phyloP scores from a whole-genome alignment of 2,329 filamentous ascomycete genomes.

The Aureobasidium lini region DNA sequence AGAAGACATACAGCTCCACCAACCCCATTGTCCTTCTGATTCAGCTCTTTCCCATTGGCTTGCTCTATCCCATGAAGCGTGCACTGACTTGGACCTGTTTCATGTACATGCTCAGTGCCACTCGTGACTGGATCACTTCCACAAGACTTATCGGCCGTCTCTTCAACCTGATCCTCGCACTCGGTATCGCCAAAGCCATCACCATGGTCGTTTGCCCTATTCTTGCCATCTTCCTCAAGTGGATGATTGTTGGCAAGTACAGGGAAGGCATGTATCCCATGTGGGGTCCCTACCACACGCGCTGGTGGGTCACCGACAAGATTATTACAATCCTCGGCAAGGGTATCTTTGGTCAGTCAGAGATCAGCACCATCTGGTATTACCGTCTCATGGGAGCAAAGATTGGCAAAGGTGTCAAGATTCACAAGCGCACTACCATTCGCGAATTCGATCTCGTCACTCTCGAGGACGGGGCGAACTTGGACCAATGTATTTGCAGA shows the following conservation, averaged over 20 bases:
- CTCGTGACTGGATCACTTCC: slow-evolving; percentile 35
- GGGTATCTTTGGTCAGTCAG: slow-evolving; percentile 38
- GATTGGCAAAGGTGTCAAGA: slow-evolving; percentile 45
- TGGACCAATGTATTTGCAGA: slow-evolving; percentile 43
- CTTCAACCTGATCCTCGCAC: slow-evolving; percentile 41
- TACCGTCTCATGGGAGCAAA: slow-evolving; percentile 47
- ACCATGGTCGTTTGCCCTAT: slow-evolving; percentile 37
- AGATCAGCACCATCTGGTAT: slow-evolving; percentile 38
- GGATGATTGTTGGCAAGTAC: slow-evolving; percentile 48
- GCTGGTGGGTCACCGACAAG: slow-evolving; percentile 54
- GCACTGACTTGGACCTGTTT: slow-evolving; percentile 49
- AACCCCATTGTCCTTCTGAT: slow-evolving; percentile 42
- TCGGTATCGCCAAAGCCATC: slow-evolving; percentile 36
- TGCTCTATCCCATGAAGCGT: slow-evolving; percentile 46
- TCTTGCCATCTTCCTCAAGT: slow-evolving; percentile 46
- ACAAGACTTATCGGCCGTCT: slow-evolving; percentile 38
- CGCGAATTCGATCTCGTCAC: slow-evolving; percentile 54
- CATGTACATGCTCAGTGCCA: slow-evolving; percentile 39
- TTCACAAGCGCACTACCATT: slow-evolving; percentile 36
- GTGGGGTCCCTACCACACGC: slow-evolving; percentile 52
- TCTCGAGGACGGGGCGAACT: slow-evolving; percentile 42
- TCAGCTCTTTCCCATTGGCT: slow-evolving; percentile 43
- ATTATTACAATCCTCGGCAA: slow-evolving; percentile 41
- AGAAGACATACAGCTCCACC: slow-evolving; percentile 42
- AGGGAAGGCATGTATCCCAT: slow-evolving; percentile 50